These are phyloP conservation scores for Schwanniomyces pseudopolymorphus DNA, from an alignment of 805 yeast species.

Conservation along the genomic window DNA sequence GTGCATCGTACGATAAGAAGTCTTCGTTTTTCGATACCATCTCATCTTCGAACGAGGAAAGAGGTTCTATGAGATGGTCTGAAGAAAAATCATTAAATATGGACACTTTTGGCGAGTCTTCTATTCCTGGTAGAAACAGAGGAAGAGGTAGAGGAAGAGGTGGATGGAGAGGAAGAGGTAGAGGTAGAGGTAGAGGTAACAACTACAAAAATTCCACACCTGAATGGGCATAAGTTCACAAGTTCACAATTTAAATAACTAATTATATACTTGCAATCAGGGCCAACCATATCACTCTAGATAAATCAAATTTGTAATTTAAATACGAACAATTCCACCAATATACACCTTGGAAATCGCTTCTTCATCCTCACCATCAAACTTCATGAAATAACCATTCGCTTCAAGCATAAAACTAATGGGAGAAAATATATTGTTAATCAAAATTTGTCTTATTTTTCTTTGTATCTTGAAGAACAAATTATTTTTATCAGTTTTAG, in stretches of 20 bases:
- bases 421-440: constrained; percentile 27
- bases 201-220: constrained; percentile 17
- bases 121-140: constrained; percentile 49
- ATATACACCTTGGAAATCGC: constrained; percentile 21
- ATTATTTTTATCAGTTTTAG: constrained; percentile 15
- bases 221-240: constrained; percentile 27
- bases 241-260: not conserved
- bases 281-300: not conserved
- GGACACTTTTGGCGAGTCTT: constrained; percentile 82
- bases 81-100: constrained; percentile 71
- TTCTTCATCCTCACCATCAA: constrained; percentile 21
- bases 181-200: constrained; percentile 20
- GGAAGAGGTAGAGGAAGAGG: constrained; percentile 43
- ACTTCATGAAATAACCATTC: constrained; percentile 18
- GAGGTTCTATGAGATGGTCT: constrained; percentile 57
- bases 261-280: not conserved
- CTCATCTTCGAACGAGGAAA: constrained; percentile 62
- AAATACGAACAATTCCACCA: constrained; percentile 26
- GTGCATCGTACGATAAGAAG: constrained; percentile 61
- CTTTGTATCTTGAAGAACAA: constrained; percentile 11
- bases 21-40: constrained; percentile 88
- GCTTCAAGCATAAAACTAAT: constrained; percentile 20
- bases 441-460: constrained; percentile 15
- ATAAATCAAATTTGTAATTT: not conserved
- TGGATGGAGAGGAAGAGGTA: constrained; percentile 16